Evolutionary conservation across 2,329 filamentous ascomycete genomes (phyloP).

Genomic region (Gnomoniopsis smithogilvyi): DNA sequence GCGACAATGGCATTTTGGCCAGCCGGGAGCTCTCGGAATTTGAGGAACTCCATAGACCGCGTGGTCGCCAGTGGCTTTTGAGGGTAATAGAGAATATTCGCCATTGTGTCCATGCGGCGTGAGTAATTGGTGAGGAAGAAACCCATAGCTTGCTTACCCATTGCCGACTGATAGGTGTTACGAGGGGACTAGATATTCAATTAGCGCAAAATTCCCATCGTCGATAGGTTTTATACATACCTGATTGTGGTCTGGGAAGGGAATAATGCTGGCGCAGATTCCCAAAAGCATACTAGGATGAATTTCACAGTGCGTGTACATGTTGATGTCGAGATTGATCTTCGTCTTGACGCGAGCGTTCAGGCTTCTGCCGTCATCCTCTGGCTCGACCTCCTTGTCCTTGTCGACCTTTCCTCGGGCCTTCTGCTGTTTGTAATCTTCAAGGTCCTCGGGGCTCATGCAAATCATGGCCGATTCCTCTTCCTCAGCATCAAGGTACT

Average conservation of each 20-base stretch:
- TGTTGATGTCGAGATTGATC: constrained; percentile 82
- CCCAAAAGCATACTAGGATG: constrained; percentile 98
- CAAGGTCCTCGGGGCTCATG: constrained; percentile 95
- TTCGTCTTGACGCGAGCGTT: constrained; percentile 86
- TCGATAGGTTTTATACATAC: constrained; percentile 36
- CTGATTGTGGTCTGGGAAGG: constrained; percentile 98
- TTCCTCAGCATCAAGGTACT: constrained; percentile 97
- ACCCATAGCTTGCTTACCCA: constrained; percentile 99
- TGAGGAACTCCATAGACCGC: constrained; percentile 96
- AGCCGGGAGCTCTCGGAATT: constrained; percentile 94
- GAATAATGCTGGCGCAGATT: constrained; percentile 98
- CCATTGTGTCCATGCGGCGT: constrained; percentile 98
- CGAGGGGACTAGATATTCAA: constrained; percentile 68
- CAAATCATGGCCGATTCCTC: constrained; percentile 99
- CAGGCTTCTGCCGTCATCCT: constrained; percentile 65
- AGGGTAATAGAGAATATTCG: constrained; percentile 97
- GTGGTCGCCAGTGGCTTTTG: constrained; percentile 97
- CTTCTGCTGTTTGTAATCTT: constrained; percentile 70
- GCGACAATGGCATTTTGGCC: constrained; percentile 98
- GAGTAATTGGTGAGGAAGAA: constrained; percentile 97
- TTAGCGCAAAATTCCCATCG: constrained; percentile 28
- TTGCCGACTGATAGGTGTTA: constrained; percentile 99
- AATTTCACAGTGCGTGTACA: constrained; percentile 98
- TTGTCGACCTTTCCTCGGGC: constrained; percentile 64
- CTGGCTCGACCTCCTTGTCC: constrained; percentile 61